These are phyloP conservation scores for Pancytospora epiphaga DNA, from an alignment of 371 early-diverging fungal genomes.

Conservation along the genomic window DNA sequence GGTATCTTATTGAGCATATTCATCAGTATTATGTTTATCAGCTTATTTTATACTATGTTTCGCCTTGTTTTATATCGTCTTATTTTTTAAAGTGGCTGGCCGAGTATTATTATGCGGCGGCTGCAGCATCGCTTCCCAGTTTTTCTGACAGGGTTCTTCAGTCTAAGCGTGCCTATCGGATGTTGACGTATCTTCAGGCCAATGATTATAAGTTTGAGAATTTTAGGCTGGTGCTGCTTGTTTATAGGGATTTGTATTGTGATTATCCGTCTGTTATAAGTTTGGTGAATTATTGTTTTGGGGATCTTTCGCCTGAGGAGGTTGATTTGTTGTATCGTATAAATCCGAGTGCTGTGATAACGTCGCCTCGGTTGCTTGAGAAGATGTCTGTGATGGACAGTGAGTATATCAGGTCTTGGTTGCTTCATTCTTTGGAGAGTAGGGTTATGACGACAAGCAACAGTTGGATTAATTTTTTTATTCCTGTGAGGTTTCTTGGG, in stretches of 20 bases:
- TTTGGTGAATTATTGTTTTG: no score
- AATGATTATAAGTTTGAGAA: constrained; percentile 11
- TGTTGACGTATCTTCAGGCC: constrained; percentile 6
- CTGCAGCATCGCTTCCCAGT: background rate
- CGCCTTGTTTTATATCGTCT: background rate
- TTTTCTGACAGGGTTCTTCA: background rate
- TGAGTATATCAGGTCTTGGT: no score
- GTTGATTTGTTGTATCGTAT: background rate
- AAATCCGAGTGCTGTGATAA: background rate
- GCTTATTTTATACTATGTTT: background rate
- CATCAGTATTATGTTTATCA: background rate
- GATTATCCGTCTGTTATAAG: no score
- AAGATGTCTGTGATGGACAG: no score
- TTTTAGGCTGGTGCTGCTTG: background rate
- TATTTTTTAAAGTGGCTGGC: background rate
- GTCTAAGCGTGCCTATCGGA: background rate
- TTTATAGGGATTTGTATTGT: constrained; percentile 6
- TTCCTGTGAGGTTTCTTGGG: no score
- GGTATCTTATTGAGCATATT: constrained; percentile 8
- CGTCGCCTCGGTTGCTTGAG: no score
- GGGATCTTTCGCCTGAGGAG: background rate
- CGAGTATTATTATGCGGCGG: background rate
- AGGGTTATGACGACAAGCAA: no score
- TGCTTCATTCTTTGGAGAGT: no score
- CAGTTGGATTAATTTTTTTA: no score